phyloP scores from a whole-genome alignment of 805 yeast species.

The Sungouiozyma ichnusensis region DNA sequence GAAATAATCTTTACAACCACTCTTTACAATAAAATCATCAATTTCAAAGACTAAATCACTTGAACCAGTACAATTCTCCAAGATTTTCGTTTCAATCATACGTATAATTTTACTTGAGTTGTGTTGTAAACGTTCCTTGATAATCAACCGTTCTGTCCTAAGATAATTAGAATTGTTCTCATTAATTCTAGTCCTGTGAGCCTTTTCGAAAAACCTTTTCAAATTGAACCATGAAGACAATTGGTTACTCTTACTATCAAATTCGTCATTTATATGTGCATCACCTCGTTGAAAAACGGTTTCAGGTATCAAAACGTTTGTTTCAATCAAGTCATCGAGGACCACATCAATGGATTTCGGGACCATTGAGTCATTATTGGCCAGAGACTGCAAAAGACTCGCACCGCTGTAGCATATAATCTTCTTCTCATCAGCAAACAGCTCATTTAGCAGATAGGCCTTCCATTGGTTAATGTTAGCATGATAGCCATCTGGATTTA shows the following conservation, averaged over 20 bases:
- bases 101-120: slow-evolving; percentile 6
- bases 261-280: slow-evolving; percentile 1
- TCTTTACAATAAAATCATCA: slow-evolving; percentile 10
- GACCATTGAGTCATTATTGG: slow-evolving; percentile 23
- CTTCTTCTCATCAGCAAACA: slow-evolving; percentile 5
- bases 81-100: slow-evolving; percentile 9
- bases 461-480: slow-evolving; percentile 34
- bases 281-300: slow-evolving; percentile 15
- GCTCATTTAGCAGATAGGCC: slow-evolving; percentile 14
- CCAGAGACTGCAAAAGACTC: slow-evolving; percentile 19
- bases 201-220: slow-evolving; percentile 1
- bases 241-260: not conserved
- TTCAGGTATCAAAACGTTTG: slow-evolving; percentile 22
- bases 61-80: slow-evolving; percentile 11
- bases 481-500: slow-evolving; percentile 33
- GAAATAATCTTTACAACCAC: slow-evolving; percentile 5
- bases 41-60: slow-evolving; percentile 16
- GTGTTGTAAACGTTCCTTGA: slow-evolving; percentile 8
- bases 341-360: slow-evolving; percentile 31
- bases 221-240: slow-evolving; percentile 12
- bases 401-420: slow-evolving; percentile 23
- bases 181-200: slow-evolving; percentile 10
- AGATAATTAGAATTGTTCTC: slow-evolving; percentile 11
- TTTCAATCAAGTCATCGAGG: slow-evolving; percentile 24
- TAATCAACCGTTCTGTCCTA: slow-evolving; percentile 11